Evolutionary conservation across 768 basidiomycete genomes (phyloP).

Genomic region (Mycena galericulata): DNA sequence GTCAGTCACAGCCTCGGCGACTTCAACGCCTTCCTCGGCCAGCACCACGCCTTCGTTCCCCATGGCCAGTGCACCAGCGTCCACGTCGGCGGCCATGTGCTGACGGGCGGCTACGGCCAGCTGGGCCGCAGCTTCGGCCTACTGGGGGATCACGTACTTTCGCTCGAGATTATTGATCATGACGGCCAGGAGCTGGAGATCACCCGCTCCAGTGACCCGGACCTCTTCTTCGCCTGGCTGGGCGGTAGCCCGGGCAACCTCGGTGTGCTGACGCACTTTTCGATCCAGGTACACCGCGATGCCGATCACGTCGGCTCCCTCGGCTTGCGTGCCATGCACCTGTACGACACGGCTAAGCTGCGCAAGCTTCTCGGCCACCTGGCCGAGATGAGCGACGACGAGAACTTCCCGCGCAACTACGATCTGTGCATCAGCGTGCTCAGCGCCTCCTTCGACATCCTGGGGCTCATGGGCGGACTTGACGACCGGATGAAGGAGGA

Average conservation of each 20-base stretch:
- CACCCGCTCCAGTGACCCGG: slow-evolving; percentile 18
- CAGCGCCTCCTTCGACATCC: slow-evolving; percentile 26
- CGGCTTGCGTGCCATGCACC: slow-evolving; percentile 24
- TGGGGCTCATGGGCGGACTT: slow-evolving; percentile 21
- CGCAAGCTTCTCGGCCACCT: slow-evolving; percentile 26
- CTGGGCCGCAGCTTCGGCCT: slow-evolving; percentile 29
- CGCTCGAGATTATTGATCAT: slow-evolving; percentile 26
- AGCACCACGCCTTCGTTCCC: slow-evolving; percentile 24
- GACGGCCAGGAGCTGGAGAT: slow-evolving; percentile 25
- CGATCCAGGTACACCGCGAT: slow-evolving; percentile 24
- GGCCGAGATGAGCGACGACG: slow-evolving; percentile 26
- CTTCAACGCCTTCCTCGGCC: slow-evolving; percentile 26
- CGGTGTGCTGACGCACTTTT: slow-evolving; percentile 26
- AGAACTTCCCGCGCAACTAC: slow-evolving; percentile 21
- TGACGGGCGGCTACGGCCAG: slow-evolving; percentile 27
- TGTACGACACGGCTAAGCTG: slow-evolving; percentile 24
- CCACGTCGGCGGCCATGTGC: slow-evolving; percentile 26
- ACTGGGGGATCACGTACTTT: slow-evolving; percentile 17
- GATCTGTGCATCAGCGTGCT: slow-evolving; percentile 10
- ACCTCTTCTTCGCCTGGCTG: slow-evolving; percentile 27
- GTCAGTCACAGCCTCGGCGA: slow-evolving; percentile 28
- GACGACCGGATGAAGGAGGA: slow-evolving; percentile 27
- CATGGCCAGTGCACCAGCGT: slow-evolving; percentile 25
- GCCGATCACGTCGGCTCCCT: slow-evolving; percentile 19
- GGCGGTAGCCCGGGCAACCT: slow-evolving; percentile 27